Base-by-base conservation (phyloP, 2,329 filamentous ascomycete genomes). In the Neonectria magnoliae region DNA sequence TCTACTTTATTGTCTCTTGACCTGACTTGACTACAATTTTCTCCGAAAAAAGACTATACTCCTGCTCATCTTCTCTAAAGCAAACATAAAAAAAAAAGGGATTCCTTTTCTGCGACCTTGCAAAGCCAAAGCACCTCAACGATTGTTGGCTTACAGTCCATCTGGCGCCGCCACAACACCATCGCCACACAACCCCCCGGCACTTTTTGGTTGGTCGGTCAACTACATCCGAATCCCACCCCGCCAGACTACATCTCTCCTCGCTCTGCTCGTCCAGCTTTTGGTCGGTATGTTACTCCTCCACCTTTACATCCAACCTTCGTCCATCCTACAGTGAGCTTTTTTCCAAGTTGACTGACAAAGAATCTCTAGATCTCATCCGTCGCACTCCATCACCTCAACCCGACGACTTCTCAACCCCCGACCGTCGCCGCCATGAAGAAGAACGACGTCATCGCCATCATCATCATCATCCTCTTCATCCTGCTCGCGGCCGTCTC, bases 391-490 rank as follows among this genome's bases (percentile, higher is more conserved):
- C 45, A 25, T 16, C 25, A 41, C 38, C 50, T n/a, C 41, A 47
- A 29, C 38, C 41, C 27, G 16, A 59, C 50, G 45, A 29, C 31
- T 58, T n/a, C 16, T 20, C 20, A 14, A 20, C 14, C 13, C 50
- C 57, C 42, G 25, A 53, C 62, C 67, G 68, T 77, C 74, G 76
- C 77, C 76, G 81, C 70, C 70, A 89, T 87, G 84, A 87, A 90
- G 77, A 80, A 85, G 81, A 91, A 91, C 85, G 85, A 90, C 78
- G 86, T 87, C 73, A 90, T 91, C 77, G 88, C 88, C 71, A 83
- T 91, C 77, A 90, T 91, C 76, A 86, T 91, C 78, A 90, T 91
- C 77, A 77, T 91, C 60, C 84, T 91, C 71, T 90, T 91, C 80
- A 76, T 88, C 74, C 79, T 90, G 53, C 84, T 91, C 52, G 87